These are phyloP conservation scores for Capronia coronata DNA, from an alignment of 2,329 filamentous ascomycete species.

Conservation along the genomic window DNA sequence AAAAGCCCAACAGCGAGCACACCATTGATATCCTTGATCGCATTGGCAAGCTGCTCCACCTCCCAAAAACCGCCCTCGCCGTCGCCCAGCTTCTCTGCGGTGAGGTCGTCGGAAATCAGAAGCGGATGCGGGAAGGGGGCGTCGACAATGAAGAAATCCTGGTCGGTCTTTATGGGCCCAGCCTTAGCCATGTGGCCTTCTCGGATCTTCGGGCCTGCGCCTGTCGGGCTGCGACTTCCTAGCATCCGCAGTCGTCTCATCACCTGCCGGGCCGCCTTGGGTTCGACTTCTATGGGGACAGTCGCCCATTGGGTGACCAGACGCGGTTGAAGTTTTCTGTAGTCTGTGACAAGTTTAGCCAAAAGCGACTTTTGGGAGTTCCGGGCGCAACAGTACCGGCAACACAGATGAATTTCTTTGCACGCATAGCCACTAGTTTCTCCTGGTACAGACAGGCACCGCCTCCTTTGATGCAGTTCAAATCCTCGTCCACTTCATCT, in stretches of 20 bases:
- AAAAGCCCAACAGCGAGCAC: slow-evolving; percentile 92
- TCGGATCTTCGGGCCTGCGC: slow-evolving; percentile 47
- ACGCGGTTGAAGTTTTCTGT: slow-evolving; percentile 75
- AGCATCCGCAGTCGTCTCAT: slow-evolving; percentile 64
- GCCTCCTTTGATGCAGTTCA: slow-evolving; percentile 97
- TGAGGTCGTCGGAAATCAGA: slow-evolving; percentile 55
- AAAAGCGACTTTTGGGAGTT: too few relatives aligned
- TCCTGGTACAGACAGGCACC: slow-evolving; percentile 98
- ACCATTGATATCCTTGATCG: slow-evolving; percentile 74
- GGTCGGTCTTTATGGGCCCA: slow-evolving; percentile 76
- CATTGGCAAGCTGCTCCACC: slow-evolving; percentile 64
- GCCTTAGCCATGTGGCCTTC: slow-evolving; percentile 69
- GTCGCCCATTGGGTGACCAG: slow-evolving; percentile 70
- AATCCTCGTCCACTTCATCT: slow-evolving; percentile 87
- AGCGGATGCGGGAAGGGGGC: slow-evolving; percentile 71
- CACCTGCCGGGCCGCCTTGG: slow-evolving; percentile 72
- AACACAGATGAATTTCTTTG: slow-evolving; percentile 80
- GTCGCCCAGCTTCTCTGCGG: slow-evolving; percentile 44
- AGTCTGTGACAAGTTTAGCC: slow-evolving; percentile 53
- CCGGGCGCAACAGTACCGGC: slow-evolving; percentile 51
- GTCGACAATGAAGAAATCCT: slow-evolving; percentile 84
- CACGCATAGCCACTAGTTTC: slow-evolving; percentile 82
- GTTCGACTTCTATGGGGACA: slow-evolving; percentile 90
- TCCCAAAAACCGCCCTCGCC: slow-evolving; percentile 68
- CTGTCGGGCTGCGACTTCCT: slow-evolving; percentile 61